Conservation (phyloP, 768 basidiomycete genomes). For the Lactifluus subvellereus region DNA sequence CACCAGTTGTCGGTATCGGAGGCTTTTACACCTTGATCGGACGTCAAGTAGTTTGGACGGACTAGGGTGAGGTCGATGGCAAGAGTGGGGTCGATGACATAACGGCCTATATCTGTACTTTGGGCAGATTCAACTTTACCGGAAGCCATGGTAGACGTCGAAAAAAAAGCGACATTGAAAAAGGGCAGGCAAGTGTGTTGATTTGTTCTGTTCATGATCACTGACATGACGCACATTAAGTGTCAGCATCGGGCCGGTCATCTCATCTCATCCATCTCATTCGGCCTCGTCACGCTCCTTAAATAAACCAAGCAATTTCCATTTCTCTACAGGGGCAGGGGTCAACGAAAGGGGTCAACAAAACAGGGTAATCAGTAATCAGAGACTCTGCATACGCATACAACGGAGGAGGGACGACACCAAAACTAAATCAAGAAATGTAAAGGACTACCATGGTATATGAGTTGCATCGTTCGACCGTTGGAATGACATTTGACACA, state of each 20-base stretch:
- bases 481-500: neutral
- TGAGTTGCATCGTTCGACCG: conserved; percentile 5
- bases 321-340: neutral
- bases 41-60: conserved; percentile 39
- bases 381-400: neutral
- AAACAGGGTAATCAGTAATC: too few species aligned
- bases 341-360: neutral
- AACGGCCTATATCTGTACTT: conserved; percentile 30
- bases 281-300: neutral
- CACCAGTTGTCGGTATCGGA: conserved; percentile 65
- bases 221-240: neutral
- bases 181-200: neutral
- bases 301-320: neutral
- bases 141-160: neutral
- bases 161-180: neutral
- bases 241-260: neutral
- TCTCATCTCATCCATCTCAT: neutral
- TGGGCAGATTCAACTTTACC: conserved; percentile 2
- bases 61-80: conserved; percentile 30
- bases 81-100: conserved; percentile 32
- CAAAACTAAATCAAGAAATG: conserved; percentile 2
- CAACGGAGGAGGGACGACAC: neutral
- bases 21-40: conserved; percentile 55
- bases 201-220: too few species aligned
- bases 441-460: neutral